These are phyloP conservation scores for Suillus subluteus DNA, from an alignment of 768 basidiomycete species.

Conservation along the genomic window DNA sequence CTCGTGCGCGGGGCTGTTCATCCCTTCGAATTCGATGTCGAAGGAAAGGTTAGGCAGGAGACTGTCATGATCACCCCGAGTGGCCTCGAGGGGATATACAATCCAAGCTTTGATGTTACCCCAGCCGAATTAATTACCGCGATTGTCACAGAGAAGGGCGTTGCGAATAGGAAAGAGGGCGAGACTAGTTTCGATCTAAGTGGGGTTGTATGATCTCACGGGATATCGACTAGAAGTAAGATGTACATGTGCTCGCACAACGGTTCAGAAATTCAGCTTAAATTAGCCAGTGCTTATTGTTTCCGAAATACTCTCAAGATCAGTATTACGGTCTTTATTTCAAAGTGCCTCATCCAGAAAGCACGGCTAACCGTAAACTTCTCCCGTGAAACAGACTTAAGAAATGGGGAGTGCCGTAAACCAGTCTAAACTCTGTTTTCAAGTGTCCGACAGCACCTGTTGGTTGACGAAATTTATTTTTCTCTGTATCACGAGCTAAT, in stretches of 20 bases:
- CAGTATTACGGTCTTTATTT: neutral
- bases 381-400: neutral
- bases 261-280: neutral
- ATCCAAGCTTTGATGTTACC: conserved; percentile 96
- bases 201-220: conserved; percentile 22
- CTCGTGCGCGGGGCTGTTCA: conserved; percentile 83
- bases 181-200: conserved; percentile 65
- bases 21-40: conserved; percentile 43
- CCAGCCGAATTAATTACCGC: conserved; percentile 93
- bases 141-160: conserved; percentile 94
- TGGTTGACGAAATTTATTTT: neutral
- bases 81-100: conserved; percentile 68
- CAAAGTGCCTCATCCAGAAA: neutral
- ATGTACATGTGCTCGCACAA: neutral
- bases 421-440: neutral
- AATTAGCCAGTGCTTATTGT: neutral
- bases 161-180: conserved; percentile 72
- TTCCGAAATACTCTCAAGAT: neutral
- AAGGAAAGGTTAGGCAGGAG: conserved; percentile 61
- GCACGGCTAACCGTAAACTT: neutral
- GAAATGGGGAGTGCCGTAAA: neutral
- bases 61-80: conserved; percentile 85
- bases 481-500: neutral
- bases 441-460: neutral
- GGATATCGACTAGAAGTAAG: neutral